Base-by-base conservation (phyloP, 192 early-diverging fungal genomes). In the Mortierella alpina region DNA sequence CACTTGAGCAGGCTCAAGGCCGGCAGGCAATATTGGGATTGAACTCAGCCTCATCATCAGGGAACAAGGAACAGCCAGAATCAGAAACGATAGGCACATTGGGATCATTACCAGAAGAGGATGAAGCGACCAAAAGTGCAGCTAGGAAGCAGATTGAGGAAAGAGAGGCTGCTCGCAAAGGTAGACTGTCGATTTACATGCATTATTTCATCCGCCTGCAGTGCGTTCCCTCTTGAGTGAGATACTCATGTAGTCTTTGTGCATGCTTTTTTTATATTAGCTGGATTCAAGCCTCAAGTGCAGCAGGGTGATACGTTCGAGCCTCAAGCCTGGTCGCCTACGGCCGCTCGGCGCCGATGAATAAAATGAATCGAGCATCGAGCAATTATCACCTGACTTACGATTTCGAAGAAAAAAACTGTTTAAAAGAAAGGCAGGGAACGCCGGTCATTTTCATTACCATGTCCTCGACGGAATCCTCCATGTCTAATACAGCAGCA, bases 241-340 rank as follows among this genome's bases (percentile, higher is more conserved):
- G 60, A 18, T 15, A 44, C 22, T 44, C 5, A 31, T 31, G 5
- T 31, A 23, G 31, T 15, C 23, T 17, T 51, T 52, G 40, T 49
- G 53, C 6, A 58, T 56, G 58, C 60, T 2, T 44, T 0, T 6
- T 22, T 0, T 67, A 11, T 39, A 40, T 7, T 57, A 80, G 77
- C 59, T 68, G 77, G 77, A 68, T 80, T 80, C 66, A 80, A 80
- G 49, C 70, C 77, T 40, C 68, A 70, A 22, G 77, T 80, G 14
- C 77, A 80, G 17, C 77, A 80, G 13, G 77, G 77, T 31, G 77
- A 80, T 9, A 63, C 70, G 0, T 80, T 68, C 66, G 50, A 80
- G 44, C 77, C 77, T 20, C 70, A 80, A 22, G 66, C 77, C 20
- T 80, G 77, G 77, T 63, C 77, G n/a, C 77, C 77, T 23, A 60